These are phyloP conservation scores for Diversispora eburnea DNA, from an alignment of 192 early-diverging fungal species.

Conservation along the genomic window DNA sequence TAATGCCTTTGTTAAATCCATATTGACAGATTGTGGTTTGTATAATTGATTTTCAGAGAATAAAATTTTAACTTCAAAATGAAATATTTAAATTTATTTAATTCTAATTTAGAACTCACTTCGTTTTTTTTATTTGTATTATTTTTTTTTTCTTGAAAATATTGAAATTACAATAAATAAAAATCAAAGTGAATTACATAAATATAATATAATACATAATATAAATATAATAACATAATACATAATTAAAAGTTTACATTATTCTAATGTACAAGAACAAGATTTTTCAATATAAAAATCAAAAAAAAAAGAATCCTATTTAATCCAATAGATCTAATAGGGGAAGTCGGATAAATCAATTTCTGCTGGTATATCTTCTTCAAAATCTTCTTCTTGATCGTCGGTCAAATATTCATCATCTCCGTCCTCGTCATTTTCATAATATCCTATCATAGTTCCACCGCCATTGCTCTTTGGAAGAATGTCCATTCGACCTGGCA, in stretches of 20 bases:
- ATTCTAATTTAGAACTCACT: too few relatives aligned
- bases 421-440: constrained; percentile 13
- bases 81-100: too few relatives aligned
- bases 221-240: background rate
- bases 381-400: background rate
- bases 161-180: too few relatives aligned
- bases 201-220: background rate
- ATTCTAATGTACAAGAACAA: background rate
- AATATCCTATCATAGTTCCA: background rate
- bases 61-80: too few relatives aligned
- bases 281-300: background rate
- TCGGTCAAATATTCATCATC: constrained; percentile 13
- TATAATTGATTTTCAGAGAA: too few relatives aligned
- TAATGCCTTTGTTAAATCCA: too few relatives aligned
- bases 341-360: constrained; percentile 8
- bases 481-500: constrained; percentile 29
- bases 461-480: background rate
- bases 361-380: constrained; percentile 10
- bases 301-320: background rate
- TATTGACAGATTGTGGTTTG: too few relatives aligned
- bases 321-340: constrained; percentile 7
- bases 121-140: too few relatives aligned
- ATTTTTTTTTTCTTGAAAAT: too few relatives aligned
- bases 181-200: too few relatives aligned
- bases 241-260: too few relatives aligned